Evolutionary conservation across 331 rosid species (phyloP), one percentile per base, ranked within the genome.

Genomic region (Pyrus hybrid): DNA sequence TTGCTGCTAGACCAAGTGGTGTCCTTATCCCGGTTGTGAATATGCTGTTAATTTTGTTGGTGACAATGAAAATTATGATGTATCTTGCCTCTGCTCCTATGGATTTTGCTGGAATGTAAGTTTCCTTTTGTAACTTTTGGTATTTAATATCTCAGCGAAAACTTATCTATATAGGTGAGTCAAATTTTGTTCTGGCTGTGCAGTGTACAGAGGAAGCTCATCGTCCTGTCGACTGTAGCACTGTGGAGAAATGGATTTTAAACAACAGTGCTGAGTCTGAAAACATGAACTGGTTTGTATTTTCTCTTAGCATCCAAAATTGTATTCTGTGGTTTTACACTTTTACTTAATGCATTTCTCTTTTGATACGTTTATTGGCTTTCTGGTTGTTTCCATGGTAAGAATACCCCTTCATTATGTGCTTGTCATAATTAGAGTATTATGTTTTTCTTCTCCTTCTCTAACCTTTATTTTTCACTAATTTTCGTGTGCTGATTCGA

Each of bases 21-120:
- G 96, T 83, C 98, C 98, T 54, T 93, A 93, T 70, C 91, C 93
- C 25, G 98, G 96, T 29, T 93, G 98, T 77, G 98, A 93, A 53
- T 79, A 83, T 74, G 95, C 96, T 3, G 95, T 91, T 69, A 86
- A 89, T 76, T 93, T 87, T 86, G 89, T 90, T 83, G 93, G 89
- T 67, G 98, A 96, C 64, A 83, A 85, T 67, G 92, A 89, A 81
- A 94, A 80, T 85, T 94, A 82, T 90, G 97, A 94, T 82, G 95
- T 94, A 74, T 85, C 88, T 74, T 94, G 98, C 87, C 79, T 86
- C 81, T 94, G 99, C 75, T 88, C 96, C 8, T 77, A 80, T 76
- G 76, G 93, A 80, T 94, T 92, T 83, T 92, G 99, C 86, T 94
- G 99, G 99, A 93, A 88, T 78, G 86, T 85, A 72, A 79, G 88